Conservation (phyloP, 768 basidiomycete species). For the Suillus subaureus region DNA sequence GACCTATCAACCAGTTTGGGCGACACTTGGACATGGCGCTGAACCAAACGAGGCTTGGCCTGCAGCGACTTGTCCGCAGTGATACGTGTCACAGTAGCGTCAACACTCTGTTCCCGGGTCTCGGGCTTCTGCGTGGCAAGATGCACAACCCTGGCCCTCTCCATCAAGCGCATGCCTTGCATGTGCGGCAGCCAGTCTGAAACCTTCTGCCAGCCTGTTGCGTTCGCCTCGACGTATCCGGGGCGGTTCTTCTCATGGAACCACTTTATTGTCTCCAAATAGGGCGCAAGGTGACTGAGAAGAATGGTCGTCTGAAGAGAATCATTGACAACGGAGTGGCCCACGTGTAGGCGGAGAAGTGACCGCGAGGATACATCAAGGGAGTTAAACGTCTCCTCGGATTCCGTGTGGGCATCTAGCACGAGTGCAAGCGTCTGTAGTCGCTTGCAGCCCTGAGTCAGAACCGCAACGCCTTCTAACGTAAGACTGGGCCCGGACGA, state of each 20-base stretch:
- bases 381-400: constrained; percentile 46
- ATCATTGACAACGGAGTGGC: constrained; percentile 73
- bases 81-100: constrained; percentile 49
- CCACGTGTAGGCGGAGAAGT: constrained; percentile 70
- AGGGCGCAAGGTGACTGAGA: constrained; percentile 77
- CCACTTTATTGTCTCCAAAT: constrained; percentile 69
- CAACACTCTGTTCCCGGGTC: constrained; percentile 46
- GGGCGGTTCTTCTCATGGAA: constrained; percentile 79
- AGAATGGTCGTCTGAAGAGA: constrained; percentile 71
- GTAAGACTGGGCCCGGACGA: constrained; percentile 57
- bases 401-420: constrained; percentile 56
- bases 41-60: constrained; percentile 39
- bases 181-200: constrained; percentile 72
- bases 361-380: constrained; percentile 60
- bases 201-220: constrained; percentile 68
- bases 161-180: constrained; percentile 63
- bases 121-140: constrained; percentile 19
- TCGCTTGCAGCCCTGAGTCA: constrained; percentile 58
- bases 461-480: constrained; percentile 61
- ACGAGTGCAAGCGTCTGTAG: constrained; percentile 69
- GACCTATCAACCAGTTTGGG: constrained; percentile 39
- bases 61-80: constrained; percentile 44
- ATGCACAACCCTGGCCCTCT: constrained; percentile 48
- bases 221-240: constrained; percentile 67
- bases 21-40: constrained; percentile 39